Conservation (phyloP, 805 yeast genomes). For the Wickerhamomyces sydowiorum region DNA sequence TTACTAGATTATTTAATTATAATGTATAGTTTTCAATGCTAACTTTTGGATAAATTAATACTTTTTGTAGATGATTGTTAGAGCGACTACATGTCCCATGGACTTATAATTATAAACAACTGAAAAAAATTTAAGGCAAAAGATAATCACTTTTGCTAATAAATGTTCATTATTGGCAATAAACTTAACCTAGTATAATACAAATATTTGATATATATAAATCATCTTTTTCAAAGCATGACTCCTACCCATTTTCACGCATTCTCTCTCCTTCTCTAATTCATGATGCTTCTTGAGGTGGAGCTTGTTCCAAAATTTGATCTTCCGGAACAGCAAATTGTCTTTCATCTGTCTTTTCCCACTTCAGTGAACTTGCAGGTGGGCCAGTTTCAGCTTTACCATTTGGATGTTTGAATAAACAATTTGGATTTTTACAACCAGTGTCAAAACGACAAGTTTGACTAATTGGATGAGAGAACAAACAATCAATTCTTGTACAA, state of each 20-base stretch:
- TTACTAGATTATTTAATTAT: constrained; percentile 42
- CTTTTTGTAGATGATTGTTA: background rate
- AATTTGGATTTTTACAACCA: constrained; percentile 64
- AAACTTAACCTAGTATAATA: too few relatives aligned
- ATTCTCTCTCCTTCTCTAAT: too few relatives aligned
- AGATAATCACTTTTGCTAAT: too few relatives aligned
- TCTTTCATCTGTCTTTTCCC: constrained; percentile 48
- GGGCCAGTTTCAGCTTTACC: constrained; percentile 43
- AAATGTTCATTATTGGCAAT: constrained; percentile 1
- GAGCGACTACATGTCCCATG: background rate
- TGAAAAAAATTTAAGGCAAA: background rate
- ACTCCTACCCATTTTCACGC: too few relatives aligned
- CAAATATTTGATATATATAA: too few relatives aligned
- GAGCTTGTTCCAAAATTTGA: constrained; percentile 65
- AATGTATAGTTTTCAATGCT: constrained; percentile 2
- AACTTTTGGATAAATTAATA: too few relatives aligned
- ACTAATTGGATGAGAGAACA: constrained; percentile 73
- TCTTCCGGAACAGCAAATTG: constrained; percentile 75
- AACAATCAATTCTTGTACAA: constrained; percentile 77
- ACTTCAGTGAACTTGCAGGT: constrained; percentile 14
- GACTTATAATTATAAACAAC: too few relatives aligned
- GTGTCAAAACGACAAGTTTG: constrained; percentile 78
- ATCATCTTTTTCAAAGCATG: too few relatives aligned
- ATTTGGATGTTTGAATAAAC: constrained; percentile 76
- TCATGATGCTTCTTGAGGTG: constrained; percentile 33